Evolutionary conservation across 495 filamentous ascomycete genomes (phyloP), one percentile per base, ranked within the genome.

Genomic region (Cercophora scortea): DNA sequence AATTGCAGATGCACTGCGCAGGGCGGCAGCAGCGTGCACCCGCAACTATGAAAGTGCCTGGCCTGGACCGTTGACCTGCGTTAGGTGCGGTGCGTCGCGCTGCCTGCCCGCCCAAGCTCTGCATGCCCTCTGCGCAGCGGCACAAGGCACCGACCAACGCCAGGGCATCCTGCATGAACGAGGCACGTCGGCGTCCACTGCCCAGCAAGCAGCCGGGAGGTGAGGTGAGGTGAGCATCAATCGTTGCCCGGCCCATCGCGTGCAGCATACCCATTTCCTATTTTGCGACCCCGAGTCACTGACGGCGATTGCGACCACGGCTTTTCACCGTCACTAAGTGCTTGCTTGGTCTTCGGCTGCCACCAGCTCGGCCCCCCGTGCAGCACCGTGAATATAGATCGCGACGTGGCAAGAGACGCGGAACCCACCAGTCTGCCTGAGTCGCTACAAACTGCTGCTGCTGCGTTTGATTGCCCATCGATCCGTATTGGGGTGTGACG

Each of bases 161-260:
- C 46, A 45, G 41, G n/a, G n/a, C n/a, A n/a, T n/a, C 55, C 46
- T 63, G 61, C 61, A 61, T 55, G 53, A 49, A 55, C 49, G 61
- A 63, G 57, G 55, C 50, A 53, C 52, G 45, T 39, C 33, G 34
- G 34, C 42, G 43, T 52, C 47, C 48, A 42, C 32, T 36, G 45
- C 16, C 38, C 52, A 55, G 25, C 25, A 25, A 25, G 2, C 25
- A 25, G 25, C 25, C 25, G 25, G 25, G 25, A 25, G 25, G 25
- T 25, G 25, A 25, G 25, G 2, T 25, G 25, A 25, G 61, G 49
- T 58, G 57, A 60, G n/a, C n/a, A n/a, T n/a, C n/a, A n/a, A n/a
- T n/a, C n/a, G n/a, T n/a, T n/a, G n/a, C 52, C 44, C 47, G 25
- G 49, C 47, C 50, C 52, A 32, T 13, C 12, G 35, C 35, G 42